phyloP scores from a whole-genome alignment of 352 stramenopile species.

The Globisporangium ultimum region DNA sequence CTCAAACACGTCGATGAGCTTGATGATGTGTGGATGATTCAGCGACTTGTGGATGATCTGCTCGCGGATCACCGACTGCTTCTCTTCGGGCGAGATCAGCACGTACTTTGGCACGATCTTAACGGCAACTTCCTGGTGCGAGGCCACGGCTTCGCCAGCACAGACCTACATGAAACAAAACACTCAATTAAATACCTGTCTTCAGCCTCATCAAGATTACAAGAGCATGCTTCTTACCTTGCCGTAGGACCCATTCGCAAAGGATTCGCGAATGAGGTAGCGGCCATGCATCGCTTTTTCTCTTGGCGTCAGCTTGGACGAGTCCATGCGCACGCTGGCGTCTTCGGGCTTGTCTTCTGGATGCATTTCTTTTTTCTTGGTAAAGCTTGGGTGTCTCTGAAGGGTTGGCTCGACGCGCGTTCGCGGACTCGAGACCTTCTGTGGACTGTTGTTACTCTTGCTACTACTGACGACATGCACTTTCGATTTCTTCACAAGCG shows the following conservation, averaged over 20 bases:
- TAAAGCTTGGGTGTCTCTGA: conserved; percentile 6
- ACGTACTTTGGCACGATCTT: conserved; percentile 81
- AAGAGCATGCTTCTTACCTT: conserved; percentile 37
- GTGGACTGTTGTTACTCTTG: conserved; percentile 13
- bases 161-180: conserved; percentile 26
- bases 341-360: background rate
- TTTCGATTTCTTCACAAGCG: conserved; percentile 3
- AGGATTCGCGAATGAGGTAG: conserved; percentile 73
- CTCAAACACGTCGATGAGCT: conserved; percentile 71
- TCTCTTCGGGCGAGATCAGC: conserved; percentile 61
- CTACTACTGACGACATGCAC: conserved; percentile 15
- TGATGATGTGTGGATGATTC: conserved; percentile 70
- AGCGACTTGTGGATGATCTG: conserved; percentile 66
- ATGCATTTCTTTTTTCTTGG: background rate
- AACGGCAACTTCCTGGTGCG: conserved; percentile 56
- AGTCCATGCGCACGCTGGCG: conserved; percentile 17
- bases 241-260: conserved; percentile 67
- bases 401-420: conserved; percentile 1
- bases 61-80: conserved; percentile 70
- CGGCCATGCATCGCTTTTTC: conserved; percentile 67
- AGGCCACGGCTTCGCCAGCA: conserved; percentile 42
- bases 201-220: conserved; percentile 9
- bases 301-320: conserved; percentile 44
- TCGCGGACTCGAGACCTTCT: conserved; percentile 12
- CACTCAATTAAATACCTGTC: background rate